These are phyloP conservation scores for Trichophyton mentagrophytes DNA, from an alignment of 2,329 filamentous ascomycete species.

Conservation along the genomic window DNA sequence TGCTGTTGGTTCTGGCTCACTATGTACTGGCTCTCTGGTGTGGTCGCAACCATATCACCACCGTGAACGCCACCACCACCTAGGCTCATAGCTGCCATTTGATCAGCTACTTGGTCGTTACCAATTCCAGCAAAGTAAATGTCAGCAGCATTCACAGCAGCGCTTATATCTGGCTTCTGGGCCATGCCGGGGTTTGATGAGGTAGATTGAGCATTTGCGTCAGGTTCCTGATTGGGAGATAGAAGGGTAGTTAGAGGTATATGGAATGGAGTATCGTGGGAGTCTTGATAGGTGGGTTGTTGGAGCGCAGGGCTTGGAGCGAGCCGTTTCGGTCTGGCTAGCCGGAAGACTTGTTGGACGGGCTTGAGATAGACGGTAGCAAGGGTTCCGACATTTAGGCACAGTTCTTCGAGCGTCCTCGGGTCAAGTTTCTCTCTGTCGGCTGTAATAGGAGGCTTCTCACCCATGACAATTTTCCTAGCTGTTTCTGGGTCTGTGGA, in stretches of 20 bases:
- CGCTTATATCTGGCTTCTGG: conserved; percentile 43
- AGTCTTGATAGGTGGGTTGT: conserved; percentile 44
- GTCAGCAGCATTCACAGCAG: conserved; percentile 73
- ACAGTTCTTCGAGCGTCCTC: conserved; percentile 88
- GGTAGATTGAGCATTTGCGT: conserved; percentile 17
- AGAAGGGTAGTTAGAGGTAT: conserved; percentile 14
- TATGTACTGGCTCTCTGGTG: conserved; percentile 43
- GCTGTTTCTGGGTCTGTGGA: conserved; percentile 83
- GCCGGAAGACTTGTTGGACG: conserved; percentile 90
- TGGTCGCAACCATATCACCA: conserved; percentile 49
- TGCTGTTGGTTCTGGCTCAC: conserved; percentile 73
- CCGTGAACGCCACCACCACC: conserved; percentile 45
- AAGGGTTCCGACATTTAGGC: conserved; percentile 85
- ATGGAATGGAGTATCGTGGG: conserved; percentile 19
- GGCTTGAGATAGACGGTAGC: conserved; percentile 97
- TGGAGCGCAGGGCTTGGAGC: conserved; percentile 78
- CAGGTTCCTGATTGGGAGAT: conserved; percentile 34
- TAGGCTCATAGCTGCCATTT: conserved; percentile 60
- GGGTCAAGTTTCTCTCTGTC: conserved; percentile 91
- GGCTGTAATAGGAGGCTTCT: conserved; percentile 90
- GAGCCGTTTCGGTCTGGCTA: conserved; percentile 66
- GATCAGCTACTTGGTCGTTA: conserved; percentile 59
- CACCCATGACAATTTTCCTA: conserved; percentile 85
- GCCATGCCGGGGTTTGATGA: conserved; percentile 16
- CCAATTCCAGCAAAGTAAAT: conserved; percentile 76